Percentiles rank a stretch among this genome's conserved stretches.
Conservation (phyloP, 2,329 filamentous ascomycete genomes). For the Beauveria rudraprayagi region DNA sequence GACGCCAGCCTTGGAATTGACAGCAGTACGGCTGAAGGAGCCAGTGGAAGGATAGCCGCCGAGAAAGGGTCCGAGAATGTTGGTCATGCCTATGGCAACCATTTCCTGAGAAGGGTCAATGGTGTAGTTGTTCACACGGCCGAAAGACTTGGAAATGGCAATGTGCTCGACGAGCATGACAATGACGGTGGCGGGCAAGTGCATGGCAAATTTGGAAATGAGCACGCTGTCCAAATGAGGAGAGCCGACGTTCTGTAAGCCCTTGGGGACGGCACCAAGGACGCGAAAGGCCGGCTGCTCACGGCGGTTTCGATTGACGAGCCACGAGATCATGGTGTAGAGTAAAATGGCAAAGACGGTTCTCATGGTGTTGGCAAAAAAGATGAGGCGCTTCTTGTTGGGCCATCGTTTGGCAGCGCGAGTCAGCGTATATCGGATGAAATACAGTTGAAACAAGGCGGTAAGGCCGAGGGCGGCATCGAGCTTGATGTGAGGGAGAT, state of each 20-base stretch:
- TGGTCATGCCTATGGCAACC: slow-evolving; percentile 68
- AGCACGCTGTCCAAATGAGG: slow-evolving; percentile 8
- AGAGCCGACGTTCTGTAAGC: slow-evolving; percentile 27
- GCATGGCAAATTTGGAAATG: slow-evolving; percentile 41
- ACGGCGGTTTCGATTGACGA: slow-evolving; percentile 64
- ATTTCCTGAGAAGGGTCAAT: slow-evolving; percentile 75
- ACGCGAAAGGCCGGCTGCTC: slow-evolving; percentile 63
- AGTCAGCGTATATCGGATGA: slow-evolving; percentile 60
- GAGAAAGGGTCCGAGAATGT: slow-evolving; percentile 69
- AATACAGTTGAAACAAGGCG: slow-evolving; percentile 68
- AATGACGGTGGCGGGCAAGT: slow-evolving; percentile 67
- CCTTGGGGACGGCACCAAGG: slow-evolving; percentile 69
- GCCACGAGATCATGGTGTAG: slow-evolving; percentile 85
- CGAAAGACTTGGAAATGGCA: slow-evolving; percentile 75
- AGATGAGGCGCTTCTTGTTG: slow-evolving; percentile 62
- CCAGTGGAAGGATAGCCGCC: slow-evolving; percentile 81
- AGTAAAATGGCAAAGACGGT: slow-evolving; percentile 87
- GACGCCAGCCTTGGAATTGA: slow-evolving; percentile 90
- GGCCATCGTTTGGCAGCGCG: slow-evolving; percentile 62
- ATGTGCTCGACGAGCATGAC: slow-evolving; percentile 76
- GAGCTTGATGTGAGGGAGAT: slow-evolving; percentile 57
- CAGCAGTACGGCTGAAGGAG: slow-evolving; percentile 84
- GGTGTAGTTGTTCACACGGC: slow-evolving; percentile 71
- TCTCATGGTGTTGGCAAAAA: slow-evolving; percentile 85
- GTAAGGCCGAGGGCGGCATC: slow-evolving; percentile 87